These are phyloP conservation scores for Verticillium dahliae DNA, from an alignment of 2,329 filamentous ascomycete species.

Conservation along the genomic window DNA sequence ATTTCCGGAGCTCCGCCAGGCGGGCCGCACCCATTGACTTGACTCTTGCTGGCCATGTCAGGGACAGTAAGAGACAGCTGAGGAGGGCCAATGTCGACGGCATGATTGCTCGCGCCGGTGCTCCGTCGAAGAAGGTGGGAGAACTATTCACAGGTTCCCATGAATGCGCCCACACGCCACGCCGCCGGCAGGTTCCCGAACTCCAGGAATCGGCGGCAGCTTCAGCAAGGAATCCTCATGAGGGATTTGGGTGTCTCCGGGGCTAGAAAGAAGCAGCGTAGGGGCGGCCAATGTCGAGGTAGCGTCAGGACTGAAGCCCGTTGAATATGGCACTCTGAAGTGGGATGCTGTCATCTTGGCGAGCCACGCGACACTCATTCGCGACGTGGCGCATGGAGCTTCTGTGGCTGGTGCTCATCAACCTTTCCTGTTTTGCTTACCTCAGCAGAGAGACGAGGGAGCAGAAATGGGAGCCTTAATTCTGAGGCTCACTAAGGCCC, in stretches of 20 bases:
- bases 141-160: slow-evolving; percentile 11
- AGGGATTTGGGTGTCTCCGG: not conserved
- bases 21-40: slow-evolving; percentile 49
- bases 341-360: slow-evolving; percentile 4
- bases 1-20: slow-evolving; percentile 48
- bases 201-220: not conserved
- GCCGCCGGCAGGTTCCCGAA: not conserved
- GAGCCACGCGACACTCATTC: not conserved
- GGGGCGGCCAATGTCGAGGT: not conserved
- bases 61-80: slow-evolving; percentile 19
- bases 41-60: slow-evolving; percentile 30
- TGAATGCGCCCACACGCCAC: slow-evolving; percentile 2
- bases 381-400: not conserved
- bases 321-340: not conserved
- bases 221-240: slow-evolving; percentile 1
- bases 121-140: slow-evolving; percentile 3
- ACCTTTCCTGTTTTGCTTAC: too few relatives aligned
- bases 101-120: slow-evolving; percentile 10
- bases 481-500: not conserved
- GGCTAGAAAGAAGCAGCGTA: not conserved
- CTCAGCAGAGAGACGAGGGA: not conserved
- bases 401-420: not conserved
- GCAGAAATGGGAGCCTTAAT: not conserved
- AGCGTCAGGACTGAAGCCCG: not conserved
- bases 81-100: slow-evolving; percentile 13